Percentiles rank a stretch among this genome's conserved stretches.
Conservation (phyloP, 192 early-diverging fungal species). For the Phlyctochytrium arcticum region DNA sequence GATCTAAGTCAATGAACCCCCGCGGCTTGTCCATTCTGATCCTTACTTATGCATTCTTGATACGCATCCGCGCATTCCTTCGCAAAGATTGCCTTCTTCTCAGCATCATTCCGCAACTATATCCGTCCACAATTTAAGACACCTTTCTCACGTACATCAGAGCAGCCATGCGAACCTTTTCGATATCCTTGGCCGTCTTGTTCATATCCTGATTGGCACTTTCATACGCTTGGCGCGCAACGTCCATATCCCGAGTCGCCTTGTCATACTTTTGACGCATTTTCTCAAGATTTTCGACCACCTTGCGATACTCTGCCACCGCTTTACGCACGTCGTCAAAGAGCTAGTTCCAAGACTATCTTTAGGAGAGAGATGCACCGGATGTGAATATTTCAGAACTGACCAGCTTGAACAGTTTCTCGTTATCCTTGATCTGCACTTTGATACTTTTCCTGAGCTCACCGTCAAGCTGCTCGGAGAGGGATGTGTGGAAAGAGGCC, state of each 20-base stretch:
- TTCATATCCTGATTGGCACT: slow-evolving; percentile 32
- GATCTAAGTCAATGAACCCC: too few relatives aligned
- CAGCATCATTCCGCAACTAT: slow-evolving; percentile 33
- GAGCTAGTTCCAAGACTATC: too few relatives aligned
- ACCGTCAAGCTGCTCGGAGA: slow-evolving; percentile 31
- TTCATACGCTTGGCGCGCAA: slow-evolving; percentile 24
- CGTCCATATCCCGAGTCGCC: slow-evolving; percentile 36
- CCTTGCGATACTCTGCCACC: slow-evolving; percentile 22
- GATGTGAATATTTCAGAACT: too few relatives aligned
- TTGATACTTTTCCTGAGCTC: slow-evolving; percentile 39
- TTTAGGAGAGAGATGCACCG: too few relatives aligned
- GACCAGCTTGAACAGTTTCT: slow-evolving; percentile 34
- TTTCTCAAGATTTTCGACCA: slow-evolving; percentile 32
- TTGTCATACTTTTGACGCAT: slow-evolving; percentile 34
- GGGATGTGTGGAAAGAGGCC: slow-evolving; percentile 14
- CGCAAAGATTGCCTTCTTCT: slow-evolving; percentile 37
- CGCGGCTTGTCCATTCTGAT: too few relatives aligned
- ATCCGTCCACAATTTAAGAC: not conserved
- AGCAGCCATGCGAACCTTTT: slow-evolving; percentile 1
- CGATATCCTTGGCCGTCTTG: slow-evolving; percentile 33
- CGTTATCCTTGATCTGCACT: slow-evolving; percentile 32
- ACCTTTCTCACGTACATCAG: not conserved
- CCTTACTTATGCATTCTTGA: slow-evolving; percentile 36
- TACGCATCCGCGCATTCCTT: slow-evolving; percentile 32
- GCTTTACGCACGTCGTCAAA: slow-evolving; percentile 39